phyloP scores from a whole-genome alignment of 768 basidiomycete genomes.

The Lactarius quietus region DNA sequence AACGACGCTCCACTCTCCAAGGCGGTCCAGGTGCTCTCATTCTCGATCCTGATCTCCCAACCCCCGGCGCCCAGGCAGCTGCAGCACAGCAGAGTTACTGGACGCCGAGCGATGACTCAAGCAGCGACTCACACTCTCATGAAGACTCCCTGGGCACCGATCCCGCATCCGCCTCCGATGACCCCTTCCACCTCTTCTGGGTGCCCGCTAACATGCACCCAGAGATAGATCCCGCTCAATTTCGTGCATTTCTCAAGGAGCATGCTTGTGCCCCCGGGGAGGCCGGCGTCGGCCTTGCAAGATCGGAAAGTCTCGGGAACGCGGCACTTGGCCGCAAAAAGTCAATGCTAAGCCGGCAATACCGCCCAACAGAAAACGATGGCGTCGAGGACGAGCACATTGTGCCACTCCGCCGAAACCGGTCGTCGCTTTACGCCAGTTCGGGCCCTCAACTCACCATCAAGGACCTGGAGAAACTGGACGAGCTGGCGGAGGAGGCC shows the following conservation, averaged over 20 bases:
- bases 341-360: conserved; percentile 94
- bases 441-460: conserved; percentile 86
- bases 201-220: conserved; percentile 96
- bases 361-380: conserved; percentile 77
- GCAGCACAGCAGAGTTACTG: conserved; percentile 34
- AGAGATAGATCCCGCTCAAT: conserved; percentile 95
- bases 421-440: conserved; percentile 62
- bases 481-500: conserved; percentile 89
- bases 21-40: conserved; percentile 75
- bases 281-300: conserved; percentile 36
- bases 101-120: conserved; percentile 41
- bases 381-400: conserved; percentile 61
- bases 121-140: conserved; percentile 36
- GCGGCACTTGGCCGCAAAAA: conserved; percentile 71
- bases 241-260: conserved; percentile 91
- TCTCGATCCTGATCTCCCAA: conserved; percentile 90
- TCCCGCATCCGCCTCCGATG: conserved; percentile 49
- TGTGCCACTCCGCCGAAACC: conserved; percentile 64
- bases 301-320: conserved; percentile 46
- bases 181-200: conserved; percentile 95
- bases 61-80: conserved; percentile 56
- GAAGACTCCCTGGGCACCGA: conserved; percentile 41
- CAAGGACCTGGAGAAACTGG: conserved; percentile 89
- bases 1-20: conserved; percentile 73
- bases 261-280: conserved; percentile 65